These are phyloP conservation scores for Fusarium pseudoanthophilum DNA, from an alignment of 2,329 filamentous ascomycete genomes.

Conservation along the genomic window DNA sequence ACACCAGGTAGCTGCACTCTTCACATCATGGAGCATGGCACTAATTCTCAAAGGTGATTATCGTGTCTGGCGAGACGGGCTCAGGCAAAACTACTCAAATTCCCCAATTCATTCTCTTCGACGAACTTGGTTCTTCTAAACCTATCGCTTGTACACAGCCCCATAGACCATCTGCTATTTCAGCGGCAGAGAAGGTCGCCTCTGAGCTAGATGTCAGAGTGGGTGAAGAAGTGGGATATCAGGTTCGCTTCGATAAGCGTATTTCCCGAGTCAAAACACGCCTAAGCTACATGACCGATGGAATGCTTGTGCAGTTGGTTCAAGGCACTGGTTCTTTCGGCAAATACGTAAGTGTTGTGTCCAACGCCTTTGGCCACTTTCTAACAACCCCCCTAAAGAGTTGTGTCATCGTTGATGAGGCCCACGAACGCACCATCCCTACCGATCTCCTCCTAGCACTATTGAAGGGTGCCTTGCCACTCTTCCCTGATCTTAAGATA, in stretches of 20 bases:
- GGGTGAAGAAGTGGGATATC: slow-evolving; percentile 89
- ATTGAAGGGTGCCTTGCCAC: not conserved
- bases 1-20: not conserved
- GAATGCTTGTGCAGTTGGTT: not conserved
- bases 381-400: not conserved
- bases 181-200: slow-evolving; percentile 87
- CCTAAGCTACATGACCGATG: slow-evolving; percentile 30
- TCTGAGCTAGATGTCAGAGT: slow-evolving; percentile 87
- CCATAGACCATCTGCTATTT: slow-evolving; percentile 89
- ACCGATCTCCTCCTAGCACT: not conserved
- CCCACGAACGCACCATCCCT: not conserved
- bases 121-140: not conserved
- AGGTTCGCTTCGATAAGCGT: slow-evolving; percentile 78
- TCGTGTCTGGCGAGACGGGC: slow-evolving; percentile 29
- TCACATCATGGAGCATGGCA: not conserved
- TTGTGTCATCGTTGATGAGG: not conserved
- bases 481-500: not conserved
- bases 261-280: not conserved
- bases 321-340: not conserved
- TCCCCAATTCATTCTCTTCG: slow-evolving; percentile 17
- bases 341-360: not conserved
- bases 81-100: slow-evolving; percentile 35
- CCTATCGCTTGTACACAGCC: slow-evolving; percentile 66
- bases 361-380: not conserved
- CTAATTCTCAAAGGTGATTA: not conserved